phyloP scores from a whole-genome alignment of 2,329 filamentous ascomycete genomes.

The Penicillium sclerotiorum region DNA sequence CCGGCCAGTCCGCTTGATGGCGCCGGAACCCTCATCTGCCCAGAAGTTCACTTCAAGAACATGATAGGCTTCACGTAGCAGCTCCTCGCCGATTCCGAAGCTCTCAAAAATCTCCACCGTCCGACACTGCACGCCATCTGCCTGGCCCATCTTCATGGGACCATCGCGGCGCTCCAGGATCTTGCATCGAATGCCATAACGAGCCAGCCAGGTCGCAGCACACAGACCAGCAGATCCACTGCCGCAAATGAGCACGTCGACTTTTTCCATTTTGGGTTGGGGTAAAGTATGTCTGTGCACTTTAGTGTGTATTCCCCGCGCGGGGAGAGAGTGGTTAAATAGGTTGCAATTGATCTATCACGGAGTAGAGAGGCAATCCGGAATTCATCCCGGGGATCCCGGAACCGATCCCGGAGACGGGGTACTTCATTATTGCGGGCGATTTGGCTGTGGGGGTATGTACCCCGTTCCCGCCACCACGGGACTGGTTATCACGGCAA shows the following conservation, averaged over 20 bases:
- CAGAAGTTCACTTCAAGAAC: slow-evolving; percentile 62
- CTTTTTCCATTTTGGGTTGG: slow-evolving; percentile 27
- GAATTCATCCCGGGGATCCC: neutral
- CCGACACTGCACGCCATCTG: slow-evolving; percentile 64
- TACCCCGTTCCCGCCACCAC: too few species aligned
- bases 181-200: slow-evolving; percentile 57
- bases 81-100: slow-evolving; percentile 57
- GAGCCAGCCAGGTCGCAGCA: slow-evolving; percentile 63
- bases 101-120: slow-evolving; percentile 66
- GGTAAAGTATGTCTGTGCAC: neutral
- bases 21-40: slow-evolving; percentile 42
- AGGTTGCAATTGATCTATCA: neutral
- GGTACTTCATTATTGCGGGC: neutral
- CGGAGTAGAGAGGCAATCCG: neutral
- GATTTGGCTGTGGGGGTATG: neutral
- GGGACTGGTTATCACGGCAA: neutral
- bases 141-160: slow-evolving; percentile 61
- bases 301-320: neutral
- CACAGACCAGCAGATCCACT: slow-evolving; percentile 65
- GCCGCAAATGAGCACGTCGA: slow-evolving; percentile 63
- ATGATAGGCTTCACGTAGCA: slow-evolving; percentile 61
- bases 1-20: slow-evolving; percentile 52
- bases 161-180: slow-evolving; percentile 61
- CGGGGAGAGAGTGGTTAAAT: neutral
- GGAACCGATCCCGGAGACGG: neutral